A percentile compares a stretch with the other conserved stretches of the same genome.
These are phyloP conservation scores for Citeromyces siamensis DNA, from an alignment of 1,139 yeast genomes.

Conservation along the genomic window DNA sequence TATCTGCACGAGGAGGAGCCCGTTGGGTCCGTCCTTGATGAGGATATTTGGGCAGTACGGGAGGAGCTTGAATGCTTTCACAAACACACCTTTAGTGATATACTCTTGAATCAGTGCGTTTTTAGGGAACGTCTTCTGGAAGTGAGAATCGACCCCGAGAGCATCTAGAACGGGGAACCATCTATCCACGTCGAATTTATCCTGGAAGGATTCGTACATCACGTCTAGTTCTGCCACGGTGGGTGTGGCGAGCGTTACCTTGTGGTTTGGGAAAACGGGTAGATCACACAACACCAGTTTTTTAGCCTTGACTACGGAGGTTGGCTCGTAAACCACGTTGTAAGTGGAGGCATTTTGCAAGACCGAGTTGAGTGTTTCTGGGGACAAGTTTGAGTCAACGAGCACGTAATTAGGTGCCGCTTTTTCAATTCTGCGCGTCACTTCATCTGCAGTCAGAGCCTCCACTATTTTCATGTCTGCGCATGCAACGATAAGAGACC, in stretches of 20 bases:
- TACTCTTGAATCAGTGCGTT: conserved; percentile 16
- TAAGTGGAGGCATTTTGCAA: conserved; percentile 14
- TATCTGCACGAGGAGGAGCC: conserved; percentile 40
- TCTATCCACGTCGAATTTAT: conserved; percentile 33
- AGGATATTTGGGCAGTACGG: conserved; percentile 64
- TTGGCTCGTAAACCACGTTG: conserved; percentile 58
- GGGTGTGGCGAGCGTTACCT: conserved; percentile 47
- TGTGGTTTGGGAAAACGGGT: conserved; percentile 21
- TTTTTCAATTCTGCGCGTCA: conserved; percentile 22
- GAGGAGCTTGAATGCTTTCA: conserved; percentile 55
- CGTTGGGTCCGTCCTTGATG: conserved; percentile 57
- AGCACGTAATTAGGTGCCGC: conserved; percentile 33
- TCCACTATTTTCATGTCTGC: conserved; percentile 77
- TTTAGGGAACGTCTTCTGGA: conserved; percentile 25
- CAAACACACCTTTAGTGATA: conserved; percentile 41
- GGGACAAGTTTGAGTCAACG: conserved; percentile 59
- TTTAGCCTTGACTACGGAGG: conserved; percentile 50
- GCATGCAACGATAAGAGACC: conserved; percentile 62
- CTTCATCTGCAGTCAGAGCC: conserved; percentile 27
- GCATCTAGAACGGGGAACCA: conserved; percentile 74
- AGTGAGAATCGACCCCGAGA: conserved; percentile 34
- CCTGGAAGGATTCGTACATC: conserved; percentile 40
- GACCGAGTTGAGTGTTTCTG: conserved; percentile 25
- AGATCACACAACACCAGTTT: conserved; percentile 21
- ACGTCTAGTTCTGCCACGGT: conserved; percentile 48